Evolutionary conservation across 495 filamentous ascomycete species (phyloP), one percentile per base, ranked within the genome.

Genomic region (Bryoglossum gracile): DNA sequence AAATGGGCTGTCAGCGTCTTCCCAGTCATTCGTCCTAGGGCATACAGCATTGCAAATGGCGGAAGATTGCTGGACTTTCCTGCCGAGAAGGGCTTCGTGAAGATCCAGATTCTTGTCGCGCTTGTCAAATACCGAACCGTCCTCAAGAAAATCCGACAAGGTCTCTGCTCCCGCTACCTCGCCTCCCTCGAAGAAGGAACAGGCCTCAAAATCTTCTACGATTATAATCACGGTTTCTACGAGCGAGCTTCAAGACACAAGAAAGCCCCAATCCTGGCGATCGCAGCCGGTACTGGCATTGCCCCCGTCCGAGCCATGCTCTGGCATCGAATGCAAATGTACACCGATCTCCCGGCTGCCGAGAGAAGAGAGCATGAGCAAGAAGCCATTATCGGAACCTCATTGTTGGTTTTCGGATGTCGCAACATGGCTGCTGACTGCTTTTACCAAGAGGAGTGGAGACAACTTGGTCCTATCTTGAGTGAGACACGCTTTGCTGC

Each of bases 81-180:
- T 16, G 4, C 36, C 9, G 8, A 41, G 21, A 41, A 23, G 46
- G 8, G 19, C 16, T 14, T 19, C 8, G 72, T 74, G 1, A 70
- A 68, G 10, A 71, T 97, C 21, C 82, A 95, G 47, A 71, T 97
- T 11, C 69, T 96, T 17, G 79, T 87, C 11, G 94, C 92, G n/a
- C 81, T 96, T 23, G 89, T 95, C 36, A 87, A 90, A 56, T 97
- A 95, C 62, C 77, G 80, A 37, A 95, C 90, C 2, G 82, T 95
- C 11, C 83, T 97, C 53, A 87, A 87, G 61, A 83, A 83, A 44
- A 82, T 86, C 2, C 75, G 94, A 16, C 77, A 92, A 58, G 92
- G 92, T 0, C 83, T 97, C 32, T 95, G 90, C 61, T 94, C 92
- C 13, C 79, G 86, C 13, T 97, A 94, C 59, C 69, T 97, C 22